phyloP scores from a whole-genome alignment of 257 asterid genomes.

The Avicennia marina region DNA sequence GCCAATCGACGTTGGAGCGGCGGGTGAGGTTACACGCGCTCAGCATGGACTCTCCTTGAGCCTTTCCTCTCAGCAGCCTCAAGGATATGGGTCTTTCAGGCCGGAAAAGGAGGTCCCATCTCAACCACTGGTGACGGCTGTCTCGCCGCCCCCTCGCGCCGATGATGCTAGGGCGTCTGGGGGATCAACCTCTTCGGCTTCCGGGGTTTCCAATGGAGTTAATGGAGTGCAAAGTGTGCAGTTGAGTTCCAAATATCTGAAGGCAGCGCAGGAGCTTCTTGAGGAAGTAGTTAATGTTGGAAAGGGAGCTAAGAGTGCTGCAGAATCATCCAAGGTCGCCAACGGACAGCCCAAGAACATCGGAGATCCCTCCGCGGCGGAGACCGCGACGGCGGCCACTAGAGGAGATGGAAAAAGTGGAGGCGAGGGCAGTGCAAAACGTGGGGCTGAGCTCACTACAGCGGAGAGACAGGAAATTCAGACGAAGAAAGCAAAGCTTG shows the following conservation, averaged over 20 bases:
- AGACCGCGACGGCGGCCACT: too few relatives aligned
- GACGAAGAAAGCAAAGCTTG: slow-evolving; percentile 93
- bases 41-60: slow-evolving; percentile 70
- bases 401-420: slow-evolving; percentile 32
- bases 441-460: slow-evolving; percentile 58
- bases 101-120: slow-evolving; percentile 39
- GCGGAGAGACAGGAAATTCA: slow-evolving; percentile 92
- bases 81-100: slow-evolving; percentile 35
- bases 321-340: slow-evolving; percentile 24
- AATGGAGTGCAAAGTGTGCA: slow-evolving; percentile 58
- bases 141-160: slow-evolving; percentile 28
- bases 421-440: slow-evolving; percentile 39
- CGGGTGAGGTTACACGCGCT: slow-evolving; percentile 78
- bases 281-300: slow-evolving; percentile 93
- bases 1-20: slow-evolving; percentile 37
- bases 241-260: slow-evolving; percentile 66
- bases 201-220: slow-evolving; percentile 62
- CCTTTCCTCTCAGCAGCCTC: slow-evolving; percentile 68
- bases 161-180: slow-evolving; percentile 49
- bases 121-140: slow-evolving; percentile 15
- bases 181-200: slow-evolving; percentile 66
- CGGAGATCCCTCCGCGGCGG: slow-evolving; percentile 41
- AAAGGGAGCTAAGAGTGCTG: slow-evolving; percentile 35
- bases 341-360: slow-evolving; percentile 26
- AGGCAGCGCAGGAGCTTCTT: slow-evolving; percentile 88